Base-by-base conservation (phyloP, 1,284 basidiomycete genomes). In the Leccinum pachyderme region DNA sequence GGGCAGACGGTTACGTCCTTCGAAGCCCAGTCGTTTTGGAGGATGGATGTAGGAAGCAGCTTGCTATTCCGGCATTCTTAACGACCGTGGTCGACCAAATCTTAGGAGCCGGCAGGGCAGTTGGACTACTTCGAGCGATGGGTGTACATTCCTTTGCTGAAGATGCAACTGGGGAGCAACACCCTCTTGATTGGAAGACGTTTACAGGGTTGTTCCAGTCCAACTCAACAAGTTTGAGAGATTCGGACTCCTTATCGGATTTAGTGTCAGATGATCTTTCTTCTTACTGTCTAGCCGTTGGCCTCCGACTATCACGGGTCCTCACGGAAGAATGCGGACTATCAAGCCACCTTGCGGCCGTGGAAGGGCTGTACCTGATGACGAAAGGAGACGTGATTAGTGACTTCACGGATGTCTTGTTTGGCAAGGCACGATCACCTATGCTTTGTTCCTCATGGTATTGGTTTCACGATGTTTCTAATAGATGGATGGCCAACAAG, bases 301-400 rank as follows among this genome's bases (percentile, higher is more conserved):
- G 84, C n/a, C 71, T 75, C 29, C 73, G 77, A 18, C 73, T 94
- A 18, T 79, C 81, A 4, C 75, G 73, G 13, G 79, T 87, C 12
- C 69, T 93, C 5, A 75, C 82, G 5, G 82, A 87, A 3, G 87
- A 92, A 37, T 93, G 91, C 63, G 80, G 80, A 5, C 64, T 94
- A 47, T 81, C 82, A 73, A 72, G 72, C 25, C 91, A 94, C 72
- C 73, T 94, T n/a, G 66, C 73, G 11, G 81, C 86, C 0, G 81
- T 93, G 22, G 87, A 94, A 62, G 84, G 85, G 54, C 57, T 93
- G 4, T 90, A 82, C 63, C 73, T 91, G 57, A 90, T 91, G 85
- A 75, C 82, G 37, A 77, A 78, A 57, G 89, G 87, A 5, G 88
- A 90, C 62, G 78, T 81, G 1, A 83, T 93, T 68, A 82, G 82